phyloP scores from a whole-genome alignment of 805 yeast species.

The Candida hispaniensis region DNA sequence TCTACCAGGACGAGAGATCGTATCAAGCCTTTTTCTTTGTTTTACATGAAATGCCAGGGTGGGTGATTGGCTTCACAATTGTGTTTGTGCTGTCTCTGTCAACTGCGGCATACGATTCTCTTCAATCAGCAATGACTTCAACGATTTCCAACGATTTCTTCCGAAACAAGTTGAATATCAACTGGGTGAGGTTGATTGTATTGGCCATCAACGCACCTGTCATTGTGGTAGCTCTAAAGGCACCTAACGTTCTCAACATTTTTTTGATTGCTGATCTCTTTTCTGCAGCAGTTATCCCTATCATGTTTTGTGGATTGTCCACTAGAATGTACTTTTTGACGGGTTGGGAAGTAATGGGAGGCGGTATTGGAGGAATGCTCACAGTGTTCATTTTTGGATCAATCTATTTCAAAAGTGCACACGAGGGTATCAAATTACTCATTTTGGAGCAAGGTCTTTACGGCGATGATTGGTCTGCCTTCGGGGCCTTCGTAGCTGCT shows the following conservation, averaged over 20 bases:
- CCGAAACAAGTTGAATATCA: constrained; percentile 61
- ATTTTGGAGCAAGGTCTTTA: constrained; percentile 60
- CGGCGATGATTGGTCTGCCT: constrained; percentile 80
- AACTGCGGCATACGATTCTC: constrained; percentile 80
- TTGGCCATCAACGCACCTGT: constrained; percentile 75
- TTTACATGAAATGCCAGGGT: constrained; percentile 60
- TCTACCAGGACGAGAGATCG: constrained; percentile 11
- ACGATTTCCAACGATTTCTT: constrained; percentile 82
- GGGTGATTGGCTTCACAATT: constrained; percentile 77
- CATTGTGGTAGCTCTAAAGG: constrained; percentile 72
- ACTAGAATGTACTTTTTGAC: constrained; percentile 55
- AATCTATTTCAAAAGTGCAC: constrained; percentile 60
- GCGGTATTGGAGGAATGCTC: constrained; percentile 74
- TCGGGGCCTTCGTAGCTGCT: constrained; percentile 88
- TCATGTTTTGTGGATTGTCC: constrained; percentile 67
- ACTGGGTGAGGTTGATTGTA: constrained; percentile 61
- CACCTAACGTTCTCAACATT: constrained; percentile 74
- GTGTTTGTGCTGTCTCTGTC: constrained; percentile 65
- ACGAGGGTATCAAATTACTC: constrained; percentile 65
- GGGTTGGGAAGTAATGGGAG: constrained; percentile 71
- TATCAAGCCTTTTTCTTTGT: constrained; percentile 59
- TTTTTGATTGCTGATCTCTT: constrained; percentile 85
- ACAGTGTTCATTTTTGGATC: constrained; percentile 78
- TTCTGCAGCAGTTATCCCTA: constrained; percentile 78
- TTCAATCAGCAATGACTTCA: constrained; percentile 81